phyloP scores from a whole-genome alignment of 768 basidiomycete species.

The Coprinopsis marcescibilis region DNA sequence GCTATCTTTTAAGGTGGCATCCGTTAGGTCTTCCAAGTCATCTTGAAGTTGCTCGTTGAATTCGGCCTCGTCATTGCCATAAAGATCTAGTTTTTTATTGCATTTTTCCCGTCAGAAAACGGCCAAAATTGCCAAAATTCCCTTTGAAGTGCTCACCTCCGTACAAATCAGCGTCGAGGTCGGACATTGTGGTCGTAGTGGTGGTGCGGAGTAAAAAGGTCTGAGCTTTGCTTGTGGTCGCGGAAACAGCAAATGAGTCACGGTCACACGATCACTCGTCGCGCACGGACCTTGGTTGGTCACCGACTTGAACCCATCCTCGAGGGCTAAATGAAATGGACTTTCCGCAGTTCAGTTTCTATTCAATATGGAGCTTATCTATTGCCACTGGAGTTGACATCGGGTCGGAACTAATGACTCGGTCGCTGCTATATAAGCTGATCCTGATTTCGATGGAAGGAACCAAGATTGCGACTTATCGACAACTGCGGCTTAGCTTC shows the following conservation, averaged over 20 bases:
- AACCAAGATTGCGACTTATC: too few species aligned
- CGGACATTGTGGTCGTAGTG: slow-evolving; percentile 49
- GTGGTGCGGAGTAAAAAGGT: slow-evolving; percentile 19
- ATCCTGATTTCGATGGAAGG: too few species aligned
- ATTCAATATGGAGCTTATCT: background rate
- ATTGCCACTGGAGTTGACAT: background rate
- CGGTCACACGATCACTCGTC: slow-evolving; percentile 3
- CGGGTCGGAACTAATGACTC: slow-evolving; percentile 1
- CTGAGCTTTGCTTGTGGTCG: slow-evolving; percentile 7
- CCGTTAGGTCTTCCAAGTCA: slow-evolving; percentile 14
- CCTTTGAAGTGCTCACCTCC: slow-evolving; percentile 56
- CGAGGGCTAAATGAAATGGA: too few species aligned
- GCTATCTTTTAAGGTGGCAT: slow-evolving; percentile 11
- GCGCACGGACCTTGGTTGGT: slow-evolving; percentile 25
- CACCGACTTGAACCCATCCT: slow-evolving; percentile 1
- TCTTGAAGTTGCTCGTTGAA: slow-evolving; percentile 39
- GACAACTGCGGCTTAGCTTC: too few species aligned
- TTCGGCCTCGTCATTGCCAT: slow-evolving; percentile 67
- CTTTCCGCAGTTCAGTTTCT: too few species aligned
- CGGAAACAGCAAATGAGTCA: slow-evolving; percentile 15
- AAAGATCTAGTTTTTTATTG: slow-evolving; percentile 47
- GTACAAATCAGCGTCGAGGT: slow-evolving; percentile 87
- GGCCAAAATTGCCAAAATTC: too few species aligned
- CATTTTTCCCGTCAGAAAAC: slow-evolving; percentile 4
- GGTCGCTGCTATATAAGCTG: background rate